Conservation (phyloP, 208 protist species). For the Tritrichomonas foetus region DNA sequence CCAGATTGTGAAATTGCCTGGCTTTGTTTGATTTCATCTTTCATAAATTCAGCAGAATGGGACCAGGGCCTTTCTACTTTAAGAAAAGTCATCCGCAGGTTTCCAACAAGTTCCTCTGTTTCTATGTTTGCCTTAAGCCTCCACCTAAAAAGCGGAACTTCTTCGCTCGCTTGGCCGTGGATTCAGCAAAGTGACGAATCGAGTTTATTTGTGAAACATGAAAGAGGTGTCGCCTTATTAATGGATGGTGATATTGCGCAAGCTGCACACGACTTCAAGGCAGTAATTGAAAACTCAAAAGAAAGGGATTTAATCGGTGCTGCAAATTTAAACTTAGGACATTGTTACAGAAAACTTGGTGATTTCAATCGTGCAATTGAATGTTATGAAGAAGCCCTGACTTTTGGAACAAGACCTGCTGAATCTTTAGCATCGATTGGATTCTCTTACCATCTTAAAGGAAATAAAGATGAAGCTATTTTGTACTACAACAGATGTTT, state of each 20-base stretch:
- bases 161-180: background rate
- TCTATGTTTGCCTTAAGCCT: background rate
- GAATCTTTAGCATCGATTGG: constrained; percentile 32
- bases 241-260: too few relatives aligned
- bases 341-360: background rate
- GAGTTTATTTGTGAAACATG: too few relatives aligned
- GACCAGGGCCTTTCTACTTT: background rate
- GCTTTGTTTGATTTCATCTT: background rate
- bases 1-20: background rate
- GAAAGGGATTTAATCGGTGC: background rate
- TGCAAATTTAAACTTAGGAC: background rate
- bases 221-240: too few relatives aligned
- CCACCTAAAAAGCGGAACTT: background rate
- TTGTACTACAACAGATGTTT: background rate
- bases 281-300: too few relatives aligned
- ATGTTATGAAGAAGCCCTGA: background rate
- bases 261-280: too few relatives aligned
- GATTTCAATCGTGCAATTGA: background rate
- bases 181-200: background rate
- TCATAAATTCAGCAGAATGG: background rate
- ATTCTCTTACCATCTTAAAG: background rate
- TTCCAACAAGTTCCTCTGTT: background rate
- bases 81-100: background rate
- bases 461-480: background rate
- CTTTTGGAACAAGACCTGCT: background rate